Conservation (phyloP, 495 filamentous ascomycete genomes). For the Delitschia confertaspora region DNA sequence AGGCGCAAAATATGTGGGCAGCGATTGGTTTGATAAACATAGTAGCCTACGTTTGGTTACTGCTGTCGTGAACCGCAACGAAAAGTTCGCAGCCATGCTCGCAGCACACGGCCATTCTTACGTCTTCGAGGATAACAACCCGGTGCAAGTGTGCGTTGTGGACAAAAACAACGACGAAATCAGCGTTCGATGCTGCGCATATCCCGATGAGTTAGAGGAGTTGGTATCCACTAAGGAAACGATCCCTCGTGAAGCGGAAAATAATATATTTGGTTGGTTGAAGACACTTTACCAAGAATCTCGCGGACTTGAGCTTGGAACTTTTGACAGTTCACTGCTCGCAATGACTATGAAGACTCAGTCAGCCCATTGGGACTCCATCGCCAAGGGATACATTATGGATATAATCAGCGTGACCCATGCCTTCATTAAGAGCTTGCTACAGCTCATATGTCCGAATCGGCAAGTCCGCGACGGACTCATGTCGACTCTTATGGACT, state of each 20-base stretch:
- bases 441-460: slow-evolving; percentile 38
- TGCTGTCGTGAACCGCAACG: slow-evolving; percentile 36
- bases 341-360: slow-evolving; percentile 44
- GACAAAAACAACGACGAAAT: no score
- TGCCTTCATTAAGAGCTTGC: slow-evolving; percentile 37
- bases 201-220: no score
- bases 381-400: slow-evolving; percentile 43
- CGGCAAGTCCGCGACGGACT: slow-evolving; percentile 35
- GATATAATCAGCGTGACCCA: slow-evolving; percentile 41
- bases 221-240: no score
- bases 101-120: slow-evolving; percentile 34
- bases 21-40: slow-evolving; percentile 34
- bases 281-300: slow-evolving; percentile 3
- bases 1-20: background rate
- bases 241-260: background rate
- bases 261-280: slow-evolving; percentile 33
- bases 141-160: no score
- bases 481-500: slow-evolving; percentile 37
- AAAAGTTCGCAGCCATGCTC: slow-evolving; percentile 38
- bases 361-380: slow-evolving; percentile 43
- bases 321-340: slow-evolving; percentile 37
- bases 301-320: slow-evolving; percentile 23
- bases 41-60: slow-evolving; percentile 40
- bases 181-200: no score
- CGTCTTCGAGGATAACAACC: no score